These are phyloP conservation scores for Camellia oleifera DNA, from an alignment of 179 eudicot genomes.

Conservation along the genomic window DNA sequence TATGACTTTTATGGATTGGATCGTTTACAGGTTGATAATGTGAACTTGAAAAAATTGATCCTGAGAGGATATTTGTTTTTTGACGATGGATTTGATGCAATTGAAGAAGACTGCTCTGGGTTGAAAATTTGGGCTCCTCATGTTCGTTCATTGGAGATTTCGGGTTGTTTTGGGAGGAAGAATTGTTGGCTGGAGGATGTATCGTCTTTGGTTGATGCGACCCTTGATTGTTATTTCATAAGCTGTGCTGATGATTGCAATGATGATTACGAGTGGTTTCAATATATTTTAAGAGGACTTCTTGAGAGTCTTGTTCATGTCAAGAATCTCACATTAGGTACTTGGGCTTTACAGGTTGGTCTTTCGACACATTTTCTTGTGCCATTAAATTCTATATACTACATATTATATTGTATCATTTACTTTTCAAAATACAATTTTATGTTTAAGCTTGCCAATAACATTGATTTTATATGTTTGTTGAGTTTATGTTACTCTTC, in stretches of 20 bases:
- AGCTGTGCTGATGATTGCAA: not conserved
- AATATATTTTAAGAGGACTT: not conserved
- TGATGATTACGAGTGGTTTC: not conserved
- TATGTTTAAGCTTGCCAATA: not conserved
- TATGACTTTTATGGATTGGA: not conserved
- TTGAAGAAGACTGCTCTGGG: not conserved
- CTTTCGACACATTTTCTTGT: not conserved
- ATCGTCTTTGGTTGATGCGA: not conserved
- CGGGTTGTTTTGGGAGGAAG: not conserved
- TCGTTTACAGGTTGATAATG: not conserved
- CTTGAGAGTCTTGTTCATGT: not conserved
- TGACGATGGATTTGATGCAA: not conserved
- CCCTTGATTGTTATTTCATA: not conserved
- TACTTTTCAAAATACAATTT: no score
- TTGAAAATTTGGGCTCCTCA: constrained; percentile 11
- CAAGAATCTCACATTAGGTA: not conserved
- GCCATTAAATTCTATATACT: not conserved
- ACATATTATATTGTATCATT: not conserved
- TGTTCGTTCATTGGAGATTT: constrained; percentile 14
- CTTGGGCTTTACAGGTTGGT: constrained; percentile 8
- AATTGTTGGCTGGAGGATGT: not conserved
- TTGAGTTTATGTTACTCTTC: not conserved
- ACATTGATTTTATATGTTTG: no score
- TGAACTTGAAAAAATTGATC: constrained; percentile 6
- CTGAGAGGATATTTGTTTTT: not conserved